These are phyloP conservation scores for Dothideomycetidae sp. DNA, from an alignment of 2,329 filamentous ascomycete genomes.

Conservation along the genomic window DNA sequence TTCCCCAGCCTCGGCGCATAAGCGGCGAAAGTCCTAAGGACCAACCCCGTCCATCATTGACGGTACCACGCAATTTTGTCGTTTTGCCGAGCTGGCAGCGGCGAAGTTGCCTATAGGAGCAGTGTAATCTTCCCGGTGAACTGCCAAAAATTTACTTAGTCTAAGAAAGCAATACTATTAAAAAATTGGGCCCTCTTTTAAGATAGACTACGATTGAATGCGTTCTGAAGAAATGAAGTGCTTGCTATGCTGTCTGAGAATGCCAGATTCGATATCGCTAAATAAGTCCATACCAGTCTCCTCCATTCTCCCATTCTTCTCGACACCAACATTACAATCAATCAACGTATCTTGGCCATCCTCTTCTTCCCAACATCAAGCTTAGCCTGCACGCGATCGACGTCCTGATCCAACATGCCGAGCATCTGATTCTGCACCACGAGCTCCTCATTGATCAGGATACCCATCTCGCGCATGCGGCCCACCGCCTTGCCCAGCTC, in stretches of 20 bases:
- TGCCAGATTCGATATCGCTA: neutral
- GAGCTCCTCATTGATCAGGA: constrained; percentile 61
- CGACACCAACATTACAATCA: constrained; percentile 11
- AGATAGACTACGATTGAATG: no score
- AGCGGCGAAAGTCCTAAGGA: constrained; percentile 2
- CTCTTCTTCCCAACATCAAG: constrained; percentile 60
- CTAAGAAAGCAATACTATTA: neutral
- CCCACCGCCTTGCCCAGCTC: constrained; percentile 54
- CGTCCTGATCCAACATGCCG: constrained; percentile 50
- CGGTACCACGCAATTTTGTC: neutral
- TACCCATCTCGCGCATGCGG: constrained; percentile 62
- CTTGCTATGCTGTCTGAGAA: neutral
- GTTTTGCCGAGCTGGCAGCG: neutral
- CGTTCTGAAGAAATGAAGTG: neutral
- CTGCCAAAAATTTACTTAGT: neutral
- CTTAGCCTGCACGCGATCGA: constrained; percentile 52
- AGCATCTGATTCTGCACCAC: constrained; percentile 58
- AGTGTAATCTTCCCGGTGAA: neutral
- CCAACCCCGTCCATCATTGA: neutral
- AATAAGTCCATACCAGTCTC: constrained; percentile 32
- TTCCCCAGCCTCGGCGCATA: constrained; percentile 31
- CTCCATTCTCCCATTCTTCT: constrained; percentile 35
- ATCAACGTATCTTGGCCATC: constrained; percentile 44
- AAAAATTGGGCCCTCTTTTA: neutral
- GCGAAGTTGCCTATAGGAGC: neutral